Evolutionary conservation across 208 protist genomes (phyloP).

Genomic region (Polymyxa betae): DNA sequence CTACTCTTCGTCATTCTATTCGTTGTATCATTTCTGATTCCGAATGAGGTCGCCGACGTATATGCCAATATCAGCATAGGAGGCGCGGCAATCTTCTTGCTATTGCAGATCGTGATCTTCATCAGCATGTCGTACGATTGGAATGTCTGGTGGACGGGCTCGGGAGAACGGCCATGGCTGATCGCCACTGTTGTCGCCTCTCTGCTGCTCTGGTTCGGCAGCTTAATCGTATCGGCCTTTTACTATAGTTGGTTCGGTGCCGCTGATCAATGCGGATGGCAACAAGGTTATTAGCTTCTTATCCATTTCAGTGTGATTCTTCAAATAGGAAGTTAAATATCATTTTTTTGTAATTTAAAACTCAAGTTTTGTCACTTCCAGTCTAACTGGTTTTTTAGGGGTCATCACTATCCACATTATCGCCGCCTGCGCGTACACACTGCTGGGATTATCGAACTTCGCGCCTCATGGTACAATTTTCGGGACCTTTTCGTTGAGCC

Average conservation of each 20-base stretch:
- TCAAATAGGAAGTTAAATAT: too few species aligned
- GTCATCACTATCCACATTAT: slow-evolving; percentile 21
- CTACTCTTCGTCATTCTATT: neutral
- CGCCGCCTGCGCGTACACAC: neutral
- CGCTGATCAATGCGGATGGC: neutral
- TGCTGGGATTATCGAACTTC: slow-evolving; percentile 7
- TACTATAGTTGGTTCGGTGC: slow-evolving; percentile 33
- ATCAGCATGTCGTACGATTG: slow-evolving; percentile 43
- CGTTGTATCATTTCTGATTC: neutral
- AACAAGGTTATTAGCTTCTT: too few species aligned
- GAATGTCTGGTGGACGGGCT: neutral
- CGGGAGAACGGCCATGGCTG: slow-evolving; percentile 3
- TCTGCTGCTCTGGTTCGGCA: neutral
- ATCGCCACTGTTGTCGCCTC: slow-evolving; percentile 12
- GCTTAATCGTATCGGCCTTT: neutral
- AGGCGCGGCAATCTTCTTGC: slow-evolving; percentile 3
- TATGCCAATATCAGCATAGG: neutral
- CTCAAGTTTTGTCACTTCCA: too few species aligned
- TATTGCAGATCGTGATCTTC: slow-evolving; percentile 27
- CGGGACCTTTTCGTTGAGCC: neutral
- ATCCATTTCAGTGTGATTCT: too few species aligned
- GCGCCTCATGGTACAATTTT: slow-evolving; percentile 9
- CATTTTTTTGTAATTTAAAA: too few species aligned
- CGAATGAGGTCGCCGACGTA: neutral
- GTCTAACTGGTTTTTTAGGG: too few species aligned